Percentiles rank a stretch among this genome's conserved stretches.
Evolutionary conservation across 2,329 filamentous ascomycete genomes (phyloP).

Genomic region (Sporothrix pallida): DNA sequence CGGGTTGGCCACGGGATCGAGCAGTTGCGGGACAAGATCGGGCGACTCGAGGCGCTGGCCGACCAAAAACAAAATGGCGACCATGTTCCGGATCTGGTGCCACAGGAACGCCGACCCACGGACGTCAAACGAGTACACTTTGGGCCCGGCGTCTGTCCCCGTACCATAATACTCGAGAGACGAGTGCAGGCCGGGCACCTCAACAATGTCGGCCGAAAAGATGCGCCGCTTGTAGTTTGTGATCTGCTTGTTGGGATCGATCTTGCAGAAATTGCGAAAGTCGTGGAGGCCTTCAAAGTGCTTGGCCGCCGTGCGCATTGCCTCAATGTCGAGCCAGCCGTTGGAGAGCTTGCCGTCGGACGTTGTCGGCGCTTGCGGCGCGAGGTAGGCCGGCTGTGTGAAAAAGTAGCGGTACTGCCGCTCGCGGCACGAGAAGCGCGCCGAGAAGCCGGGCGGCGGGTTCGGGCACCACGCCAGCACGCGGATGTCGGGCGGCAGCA

Average conservation of each 20-base stretch:
- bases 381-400: conserved; percentile 85
- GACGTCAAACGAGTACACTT: conserved; percentile 86
- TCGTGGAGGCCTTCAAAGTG: conserved; percentile 84
- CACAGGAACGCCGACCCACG: conserved; percentile 93
- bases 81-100: conserved; percentile 97
- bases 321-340: conserved; percentile 85
- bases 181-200: conserved; percentile 62
- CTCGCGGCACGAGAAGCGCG: conserved; percentile 90
- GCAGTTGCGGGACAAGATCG: conserved; percentile 71
- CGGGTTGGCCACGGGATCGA: conserved; percentile 74
- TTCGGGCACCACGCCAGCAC: conserved; percentile 91
- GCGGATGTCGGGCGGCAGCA: conserved; percentile 88
- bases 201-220: conserved; percentile 78
- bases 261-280: conserved; percentile 96
- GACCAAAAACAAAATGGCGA: conserved; percentile 88
- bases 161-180: conserved; percentile 60
- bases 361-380: not conserved
- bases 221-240: conserved; percentile 80
- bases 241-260: conserved; percentile 89
- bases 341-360: conserved; percentile 51
- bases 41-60: conserved; percentile 85
- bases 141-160: conserved; percentile 49
- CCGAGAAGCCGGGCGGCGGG: conserved; percentile 80
- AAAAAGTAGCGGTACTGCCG: conserved; percentile 97
- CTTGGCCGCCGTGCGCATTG: conserved; percentile 83